Evolutionary conservation across 2,329 filamentous ascomycete species (phyloP).

Genomic region (Lachnellula occidentalis): DNA sequence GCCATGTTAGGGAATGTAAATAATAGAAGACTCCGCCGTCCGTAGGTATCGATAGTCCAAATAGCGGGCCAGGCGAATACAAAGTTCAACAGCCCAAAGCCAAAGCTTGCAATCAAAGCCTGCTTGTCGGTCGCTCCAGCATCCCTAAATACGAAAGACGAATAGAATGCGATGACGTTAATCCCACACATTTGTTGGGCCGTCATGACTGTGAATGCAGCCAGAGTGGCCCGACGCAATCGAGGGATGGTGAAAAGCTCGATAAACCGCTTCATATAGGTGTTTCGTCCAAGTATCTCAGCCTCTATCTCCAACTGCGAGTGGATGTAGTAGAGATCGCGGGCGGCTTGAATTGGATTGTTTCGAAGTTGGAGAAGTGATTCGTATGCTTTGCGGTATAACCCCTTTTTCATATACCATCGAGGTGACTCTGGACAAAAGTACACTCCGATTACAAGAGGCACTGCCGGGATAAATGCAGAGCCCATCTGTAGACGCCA

Average conservation of each 20-base stretch:
- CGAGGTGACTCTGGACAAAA: slow-evolving; percentile 60
- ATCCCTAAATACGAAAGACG: slow-evolving; percentile 52
- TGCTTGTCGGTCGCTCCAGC: slow-evolving; percentile 49
- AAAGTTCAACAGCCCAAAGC: slow-evolving; percentile 59
- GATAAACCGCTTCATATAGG: slow-evolving; percentile 50
- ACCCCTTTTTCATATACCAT: slow-evolving; percentile 62
- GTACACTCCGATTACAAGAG: slow-evolving; percentile 58
- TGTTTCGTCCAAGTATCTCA: slow-evolving; percentile 14
- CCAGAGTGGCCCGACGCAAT: slow-evolving; percentile 50
- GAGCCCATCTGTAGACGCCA: slow-evolving; percentile 60
- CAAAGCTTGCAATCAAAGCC: slow-evolving; percentile 55
- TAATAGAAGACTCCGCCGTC: slow-evolving; percentile 52
- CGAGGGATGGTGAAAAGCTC: slow-evolving; percentile 64
- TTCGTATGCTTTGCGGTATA: slow-evolving; percentile 54
- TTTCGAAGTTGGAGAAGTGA: slow-evolving; percentile 49
- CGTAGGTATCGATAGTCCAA: slow-evolving; percentile 61
- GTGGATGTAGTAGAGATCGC: slow-evolving; percentile 60
- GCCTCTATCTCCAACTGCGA: slow-evolving; percentile 56
- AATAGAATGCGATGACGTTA: slow-evolving; percentile 74
- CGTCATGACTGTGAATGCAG: slow-evolving; percentile 72
- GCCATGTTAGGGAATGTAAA: slow-evolving; percentile 63
- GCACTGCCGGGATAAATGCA: slow-evolving; percentile 55
- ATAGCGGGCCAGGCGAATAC: slow-evolving; percentile 59
- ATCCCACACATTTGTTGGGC: slow-evolving; percentile 47
- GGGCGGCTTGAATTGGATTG: slow-evolving; percentile 50